Evolutionary conservation across 106 monocot species (phyloP).

Genomic region (Allium sativum): DNA sequence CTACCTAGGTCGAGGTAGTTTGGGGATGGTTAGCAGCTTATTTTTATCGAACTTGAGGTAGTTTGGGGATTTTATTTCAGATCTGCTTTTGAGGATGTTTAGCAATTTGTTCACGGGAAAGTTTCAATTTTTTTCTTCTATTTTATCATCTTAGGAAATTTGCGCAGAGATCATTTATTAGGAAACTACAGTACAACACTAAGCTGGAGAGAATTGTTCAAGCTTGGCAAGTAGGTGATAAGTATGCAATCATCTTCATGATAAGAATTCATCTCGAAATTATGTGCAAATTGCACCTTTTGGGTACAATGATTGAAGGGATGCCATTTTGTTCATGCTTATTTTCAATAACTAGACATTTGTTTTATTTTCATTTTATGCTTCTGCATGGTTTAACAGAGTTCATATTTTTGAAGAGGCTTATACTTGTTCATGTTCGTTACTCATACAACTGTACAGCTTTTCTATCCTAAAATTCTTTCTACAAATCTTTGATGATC

Average conservation of each 20-base stretch:
- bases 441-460: constrained; percentile 98
- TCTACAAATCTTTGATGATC: constrained; percentile 91
- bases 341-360: background rate
- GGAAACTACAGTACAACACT: constrained; percentile 84
- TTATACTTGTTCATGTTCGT: constrained; percentile 96
- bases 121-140: too few relatives aligned
- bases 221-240: constrained; percentile 48
- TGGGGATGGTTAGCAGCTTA: too few relatives aligned
- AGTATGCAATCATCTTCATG: too few relatives aligned
- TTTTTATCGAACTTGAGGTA: too few relatives aligned
- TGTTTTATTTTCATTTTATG: too few relatives aligned
- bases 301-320: too few relatives aligned
- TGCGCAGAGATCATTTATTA: constrained; percentile 69
- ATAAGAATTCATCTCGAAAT: too few relatives aligned
- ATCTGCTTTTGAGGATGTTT: too few relatives aligned
- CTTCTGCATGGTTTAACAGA: constrained; percentile 30
- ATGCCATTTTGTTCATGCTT: background rate
- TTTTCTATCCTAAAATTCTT: constrained; percentile 90
- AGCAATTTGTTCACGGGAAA: too few relatives aligned
- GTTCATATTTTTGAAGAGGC: constrained; percentile 89
- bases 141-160: constrained; percentile 42
- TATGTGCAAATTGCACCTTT: too few relatives aligned
- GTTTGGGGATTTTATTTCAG: too few relatives aligned
- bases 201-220: constrained; percentile 80
- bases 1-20: too few relatives aligned